Conservation (phyloP, 1,284 basidiomycete genomes). For the Heimioporus punctisporus region DNA sequence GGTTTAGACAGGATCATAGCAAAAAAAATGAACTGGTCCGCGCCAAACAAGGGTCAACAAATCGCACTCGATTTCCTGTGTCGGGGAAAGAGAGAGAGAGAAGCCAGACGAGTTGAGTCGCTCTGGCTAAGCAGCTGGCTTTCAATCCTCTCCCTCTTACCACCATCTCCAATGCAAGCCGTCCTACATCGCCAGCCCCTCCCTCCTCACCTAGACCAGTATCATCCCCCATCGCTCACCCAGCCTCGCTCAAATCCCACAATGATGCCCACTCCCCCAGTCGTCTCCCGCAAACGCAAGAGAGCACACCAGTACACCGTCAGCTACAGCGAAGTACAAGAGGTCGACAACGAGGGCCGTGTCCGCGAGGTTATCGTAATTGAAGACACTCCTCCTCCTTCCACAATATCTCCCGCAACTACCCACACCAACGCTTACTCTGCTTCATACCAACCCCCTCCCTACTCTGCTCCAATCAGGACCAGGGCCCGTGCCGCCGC, state of each 20-base stretch:
- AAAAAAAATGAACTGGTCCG: too few species aligned
- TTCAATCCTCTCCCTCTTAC: slow-evolving; percentile 38
- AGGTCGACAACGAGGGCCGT: slow-evolving; percentile 73
- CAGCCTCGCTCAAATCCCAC: slow-evolving; percentile 40
- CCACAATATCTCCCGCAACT: slow-evolving; percentile 74
- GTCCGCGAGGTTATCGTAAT: slow-evolving; percentile 86
- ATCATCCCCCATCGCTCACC: slow-evolving; percentile 45
- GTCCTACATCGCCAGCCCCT: slow-evolving; percentile 62
- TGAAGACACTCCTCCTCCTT: slow-evolving; percentile 82
- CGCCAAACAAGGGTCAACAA: slow-evolving; percentile 35
- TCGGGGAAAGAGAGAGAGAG: slow-evolving; percentile 24
- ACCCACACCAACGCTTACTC: slow-evolving; percentile 69
- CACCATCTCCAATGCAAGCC: slow-evolving; percentile 64
- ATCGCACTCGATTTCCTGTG: slow-evolving; percentile 34
- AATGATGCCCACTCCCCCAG: slow-evolving; percentile 62
- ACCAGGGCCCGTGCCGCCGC: slow-evolving; percentile 82
- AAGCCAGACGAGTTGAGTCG: slow-evolving; percentile 30
- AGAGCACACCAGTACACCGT: slow-evolving; percentile 77
- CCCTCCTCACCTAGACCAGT: slow-evolving; percentile 53
- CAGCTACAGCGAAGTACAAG: slow-evolving; percentile 83
- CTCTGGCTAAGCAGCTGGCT: slow-evolving; percentile 33
- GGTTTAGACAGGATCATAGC: slow-evolving; percentile 11
- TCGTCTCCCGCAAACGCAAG: slow-evolving; percentile 79
- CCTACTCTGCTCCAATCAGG: slow-evolving; percentile 71
- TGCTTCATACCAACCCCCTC: slow-evolving; percentile 75